phyloP scores from a whole-genome alignment of 441 rosid genomes.

The Theobroma grandiflorum region DNA sequence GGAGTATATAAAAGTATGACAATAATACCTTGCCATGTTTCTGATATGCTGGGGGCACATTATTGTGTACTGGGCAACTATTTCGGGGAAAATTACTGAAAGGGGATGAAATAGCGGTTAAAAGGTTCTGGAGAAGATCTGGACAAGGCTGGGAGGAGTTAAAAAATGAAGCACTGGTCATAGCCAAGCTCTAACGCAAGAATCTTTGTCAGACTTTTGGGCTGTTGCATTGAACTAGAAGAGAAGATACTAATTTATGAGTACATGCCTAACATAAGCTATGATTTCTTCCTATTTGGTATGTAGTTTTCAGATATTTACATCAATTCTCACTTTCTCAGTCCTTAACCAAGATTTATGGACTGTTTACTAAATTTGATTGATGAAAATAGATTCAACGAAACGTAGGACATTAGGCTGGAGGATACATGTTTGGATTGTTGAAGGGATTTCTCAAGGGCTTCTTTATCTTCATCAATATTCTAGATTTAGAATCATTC shows the following conservation, averaged over 20 bases:
- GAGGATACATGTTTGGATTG: not conserved
- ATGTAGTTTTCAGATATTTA: not conserved
- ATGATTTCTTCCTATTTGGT: slow-evolving; percentile 33
- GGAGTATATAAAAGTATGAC: too few species aligned
- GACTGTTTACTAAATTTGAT: not conserved
- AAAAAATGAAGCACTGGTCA: slow-evolving; percentile 43
- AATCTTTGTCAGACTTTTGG: slow-evolving; percentile 48
- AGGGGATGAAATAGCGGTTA: slow-evolving; percentile 44
- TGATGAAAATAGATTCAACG: not conserved
- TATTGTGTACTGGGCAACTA: too few species aligned
- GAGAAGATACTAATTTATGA: slow-evolving; percentile 45
- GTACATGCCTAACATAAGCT: slow-evolving; percentile 47
- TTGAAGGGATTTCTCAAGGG: not conserved
- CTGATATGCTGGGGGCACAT: too few species aligned
- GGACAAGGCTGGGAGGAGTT: slow-evolving; percentile 48
- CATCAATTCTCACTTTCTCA: not conserved
- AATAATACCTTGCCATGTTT: too few species aligned
- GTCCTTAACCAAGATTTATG: not conserved
- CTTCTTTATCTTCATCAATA: slow-evolving; percentile 21
- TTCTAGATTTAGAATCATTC: slow-evolving; percentile 10
- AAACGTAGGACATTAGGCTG: not conserved
- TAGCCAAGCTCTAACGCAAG: slow-evolving; percentile 47
- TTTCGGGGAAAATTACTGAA: slow-evolving; percentile 27
- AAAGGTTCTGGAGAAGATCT: slow-evolving; percentile 43
- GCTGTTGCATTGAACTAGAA: slow-evolving; percentile 40